phyloP scores from a whole-genome alignment of 768 basidiomycete species.

The Holtermanniella nyarrowii region DNA sequence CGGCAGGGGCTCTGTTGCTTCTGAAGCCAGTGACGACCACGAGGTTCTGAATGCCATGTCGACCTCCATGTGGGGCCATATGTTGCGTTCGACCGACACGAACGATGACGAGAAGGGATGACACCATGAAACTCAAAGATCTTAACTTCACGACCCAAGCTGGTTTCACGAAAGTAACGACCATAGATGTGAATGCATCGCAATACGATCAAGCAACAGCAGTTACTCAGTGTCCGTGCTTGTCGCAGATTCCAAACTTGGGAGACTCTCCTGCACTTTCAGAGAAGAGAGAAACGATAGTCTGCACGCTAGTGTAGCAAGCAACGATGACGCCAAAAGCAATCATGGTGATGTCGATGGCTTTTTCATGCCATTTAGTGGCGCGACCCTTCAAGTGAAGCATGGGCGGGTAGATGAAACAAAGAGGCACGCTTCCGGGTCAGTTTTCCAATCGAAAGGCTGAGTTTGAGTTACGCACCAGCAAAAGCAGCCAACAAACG shows the following conservation, averaged over 20 bases:
- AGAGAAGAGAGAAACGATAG: constrained; percentile 59
- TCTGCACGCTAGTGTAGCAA: constrained; percentile 70
- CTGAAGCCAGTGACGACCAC: not conserved
- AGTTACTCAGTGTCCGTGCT: too few species aligned
- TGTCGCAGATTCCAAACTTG: constrained; percentile 38
- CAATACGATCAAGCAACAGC: too few species aligned
- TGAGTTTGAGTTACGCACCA: constrained; percentile 52
- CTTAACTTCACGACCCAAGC: too few species aligned
- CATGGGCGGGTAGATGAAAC: constrained; percentile 89
- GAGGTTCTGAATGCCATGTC: not conserved
- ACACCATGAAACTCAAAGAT: too few species aligned
- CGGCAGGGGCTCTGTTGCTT: not conserved
- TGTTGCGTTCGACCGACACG: not conserved
- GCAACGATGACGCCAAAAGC: constrained; percentile 64
- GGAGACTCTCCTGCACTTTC: constrained; percentile 44
- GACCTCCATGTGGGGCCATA: not conserved
- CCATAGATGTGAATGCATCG: not conserved
- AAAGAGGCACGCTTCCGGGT: constrained; percentile 65
- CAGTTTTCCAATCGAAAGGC: not conserved
- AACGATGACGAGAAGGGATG: not conserved
- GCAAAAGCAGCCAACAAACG: constrained; percentile 84
- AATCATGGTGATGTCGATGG: constrained; percentile 61
- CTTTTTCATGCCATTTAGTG: constrained; percentile 55
- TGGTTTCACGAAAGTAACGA: not conserved
- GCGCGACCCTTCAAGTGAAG: constrained; percentile 67